Conservation (phyloP, 345 rosid genomes). For the Erysimum cheiranthoides region DNA sequence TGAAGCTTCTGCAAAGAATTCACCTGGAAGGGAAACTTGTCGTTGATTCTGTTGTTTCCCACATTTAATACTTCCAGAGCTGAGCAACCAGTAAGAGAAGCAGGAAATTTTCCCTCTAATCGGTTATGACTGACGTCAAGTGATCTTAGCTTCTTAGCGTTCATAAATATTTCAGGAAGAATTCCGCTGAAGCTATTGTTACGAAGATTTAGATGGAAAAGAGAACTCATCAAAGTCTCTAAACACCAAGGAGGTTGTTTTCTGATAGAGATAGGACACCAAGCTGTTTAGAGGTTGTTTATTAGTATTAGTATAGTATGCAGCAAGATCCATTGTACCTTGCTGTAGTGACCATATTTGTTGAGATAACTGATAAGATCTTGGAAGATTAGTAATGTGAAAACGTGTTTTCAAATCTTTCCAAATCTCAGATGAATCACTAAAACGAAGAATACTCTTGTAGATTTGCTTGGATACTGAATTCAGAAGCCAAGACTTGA, state of each 20-base stretch:
- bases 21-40: not conserved
- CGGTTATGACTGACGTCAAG: not conserved
- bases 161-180: not conserved
- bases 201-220: not conserved
- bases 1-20: not conserved
- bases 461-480: no score
- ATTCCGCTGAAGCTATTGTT: not conserved
- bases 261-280: not conserved
- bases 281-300: no score
- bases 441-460: no score
- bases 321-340: no score
- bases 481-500: no score
- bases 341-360: no score
- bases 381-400: no score
- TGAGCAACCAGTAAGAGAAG: not conserved
- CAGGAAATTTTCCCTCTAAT: not conserved
- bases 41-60: not conserved
- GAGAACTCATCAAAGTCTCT: not conserved
- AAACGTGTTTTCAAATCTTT: no score
- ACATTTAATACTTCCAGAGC: not conserved
- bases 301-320: no score
- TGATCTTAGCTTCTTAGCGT: not conserved
- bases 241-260: constrained; percentile 7
- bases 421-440: no score
- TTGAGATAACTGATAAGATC: no score